A percentile compares a stretch with the other conserved stretches of the same genome.
Evolutionary conservation across 345 rosid species (phyloP).

Genomic region (Citrus reticulata): DNA sequence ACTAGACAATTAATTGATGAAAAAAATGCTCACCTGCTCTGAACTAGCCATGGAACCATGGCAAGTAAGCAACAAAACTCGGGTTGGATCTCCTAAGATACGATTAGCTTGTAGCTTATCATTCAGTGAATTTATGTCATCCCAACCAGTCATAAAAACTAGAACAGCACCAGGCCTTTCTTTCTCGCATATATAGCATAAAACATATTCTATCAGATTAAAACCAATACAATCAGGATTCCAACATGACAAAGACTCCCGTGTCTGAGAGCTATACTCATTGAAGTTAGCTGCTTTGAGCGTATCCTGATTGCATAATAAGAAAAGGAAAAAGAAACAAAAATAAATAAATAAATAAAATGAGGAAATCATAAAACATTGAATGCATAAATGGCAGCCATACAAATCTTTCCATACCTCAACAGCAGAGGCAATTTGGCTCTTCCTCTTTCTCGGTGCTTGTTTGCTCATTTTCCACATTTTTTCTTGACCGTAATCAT

Average conservation of each 20-base stretch:
- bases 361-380: conserved; percentile 1
- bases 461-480: conserved; percentile 83
- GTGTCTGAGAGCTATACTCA: conserved; percentile 57
- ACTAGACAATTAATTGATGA: background rate
- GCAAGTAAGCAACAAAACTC: conserved; percentile 76
- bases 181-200: conserved; percentile 64
- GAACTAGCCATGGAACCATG: conserved; percentile 97
- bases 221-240: conserved; percentile 93
- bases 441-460: conserved; percentile 79
- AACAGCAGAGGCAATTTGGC: conserved; percentile 74
- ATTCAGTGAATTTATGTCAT: conserved; percentile 82
- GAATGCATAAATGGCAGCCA: background rate
- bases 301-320: conserved; percentile 54
- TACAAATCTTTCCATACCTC: conserved; percentile 50
- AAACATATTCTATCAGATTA: conserved; percentile 74
- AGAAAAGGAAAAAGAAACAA: conserved; percentile 4
- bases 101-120: conserved; percentile 76
- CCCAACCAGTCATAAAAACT: conserved; percentile 97
- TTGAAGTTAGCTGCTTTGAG: conserved; percentile 64
- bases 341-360: background rate
- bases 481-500: conserved; percentile 92
- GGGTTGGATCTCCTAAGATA: conserved; percentile 62
- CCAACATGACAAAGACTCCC: conserved; percentile 77
- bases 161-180: conserved; percentile 79
- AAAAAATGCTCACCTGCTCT: conserved; percentile 63